Percentiles rank a stretch among this genome's conserved stretches.
phyloP scores from a whole-genome alignment of 441 rosid species.

The Gossypium trilobum region DNA sequence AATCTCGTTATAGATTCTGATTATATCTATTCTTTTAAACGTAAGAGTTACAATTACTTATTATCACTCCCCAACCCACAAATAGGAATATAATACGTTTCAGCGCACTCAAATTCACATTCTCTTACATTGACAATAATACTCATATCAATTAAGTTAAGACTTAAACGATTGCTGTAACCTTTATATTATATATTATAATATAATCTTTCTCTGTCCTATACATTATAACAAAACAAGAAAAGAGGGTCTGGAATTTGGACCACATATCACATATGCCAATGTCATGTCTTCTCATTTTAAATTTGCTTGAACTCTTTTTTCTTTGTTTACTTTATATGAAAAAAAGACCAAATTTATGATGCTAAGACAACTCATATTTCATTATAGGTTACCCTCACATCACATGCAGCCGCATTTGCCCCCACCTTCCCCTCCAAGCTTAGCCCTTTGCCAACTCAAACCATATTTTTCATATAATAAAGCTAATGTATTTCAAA shows the following conservation, averaged over 20 bases:
- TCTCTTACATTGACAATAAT: too few relatives aligned
- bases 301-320: background rate
- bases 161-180: background rate
- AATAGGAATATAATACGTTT: accelerated
- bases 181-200: background rate
- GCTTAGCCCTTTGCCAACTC: background rate
- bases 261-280: background rate
- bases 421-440: constrained; percentile 10
- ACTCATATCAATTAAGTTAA: accelerated
- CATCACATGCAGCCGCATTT: constrained; percentile 29
- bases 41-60: too few relatives aligned
- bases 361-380: constrained; percentile 22
- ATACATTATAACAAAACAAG: background rate
- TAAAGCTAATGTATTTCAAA: background rate
- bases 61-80: accelerated
- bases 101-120: accelerated
- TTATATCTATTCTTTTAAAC: too few relatives aligned
- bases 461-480: background rate
- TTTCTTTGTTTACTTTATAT: background rate
- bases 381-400: constrained; percentile 17
- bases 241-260: background rate
- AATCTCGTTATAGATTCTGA: too few relatives aligned
- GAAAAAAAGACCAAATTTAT: background rate
- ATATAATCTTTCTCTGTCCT: background rate
- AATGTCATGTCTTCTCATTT: background rate